Conservation (phyloP, 2,329 filamentous ascomycete species). For the Ophiocordyceps camponoti-floridani region DNA sequence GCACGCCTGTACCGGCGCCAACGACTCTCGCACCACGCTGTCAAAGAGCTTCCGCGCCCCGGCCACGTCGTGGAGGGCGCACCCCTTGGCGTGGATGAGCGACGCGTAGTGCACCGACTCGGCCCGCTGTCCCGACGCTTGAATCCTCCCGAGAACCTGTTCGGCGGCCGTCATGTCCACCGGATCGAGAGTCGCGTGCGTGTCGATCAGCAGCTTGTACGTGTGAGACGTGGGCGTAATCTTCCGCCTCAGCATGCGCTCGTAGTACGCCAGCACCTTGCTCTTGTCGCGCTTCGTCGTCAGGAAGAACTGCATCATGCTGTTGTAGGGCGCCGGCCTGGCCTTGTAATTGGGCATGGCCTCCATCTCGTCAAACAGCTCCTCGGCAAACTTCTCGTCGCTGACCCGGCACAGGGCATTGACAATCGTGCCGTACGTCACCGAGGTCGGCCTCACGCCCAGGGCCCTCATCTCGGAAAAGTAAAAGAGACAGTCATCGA, state of each 20-base stretch:
- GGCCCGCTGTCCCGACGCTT: constrained; percentile 51
- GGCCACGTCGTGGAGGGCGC: constrained; percentile 78
- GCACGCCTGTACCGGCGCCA: constrained; percentile 59
- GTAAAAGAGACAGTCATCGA: constrained; percentile 95
- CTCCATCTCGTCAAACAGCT: constrained; percentile 99
- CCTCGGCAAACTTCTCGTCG: constrained; percentile 93
- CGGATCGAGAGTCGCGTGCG: constrained; percentile 83
- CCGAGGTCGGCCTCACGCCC: constrained; percentile 86
- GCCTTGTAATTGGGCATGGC: constrained; percentile 98
- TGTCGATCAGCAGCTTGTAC: constrained; percentile 92
- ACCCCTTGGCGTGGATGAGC: constrained; percentile 88
- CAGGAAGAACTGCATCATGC: constrained; percentile 98
- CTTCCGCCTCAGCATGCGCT: constrained; percentile 74
- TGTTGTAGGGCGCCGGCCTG: constrained; percentile 92
- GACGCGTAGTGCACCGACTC: constrained; percentile 94
- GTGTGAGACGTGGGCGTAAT: constrained; percentile 91
- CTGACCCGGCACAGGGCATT: constrained; percentile 94
- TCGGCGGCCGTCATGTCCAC: constrained; percentile 79
- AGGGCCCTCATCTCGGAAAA: constrained; percentile 93
- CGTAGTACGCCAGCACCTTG: constrained; percentile 89
- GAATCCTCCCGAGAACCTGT: constrained; percentile 63
- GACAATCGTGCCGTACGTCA: constrained; percentile 96
- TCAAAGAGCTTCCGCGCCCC: constrained; percentile 73
- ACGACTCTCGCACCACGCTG: constrained; percentile 48
- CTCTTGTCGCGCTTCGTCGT: constrained; percentile 89